Percentiles rank a stretch among this genome's conserved stretches.
These are phyloP conservation scores for Fusarium staphyleae DNA, from an alignment of 2,329 filamentous ascomycete genomes.

Conservation along the genomic window DNA sequence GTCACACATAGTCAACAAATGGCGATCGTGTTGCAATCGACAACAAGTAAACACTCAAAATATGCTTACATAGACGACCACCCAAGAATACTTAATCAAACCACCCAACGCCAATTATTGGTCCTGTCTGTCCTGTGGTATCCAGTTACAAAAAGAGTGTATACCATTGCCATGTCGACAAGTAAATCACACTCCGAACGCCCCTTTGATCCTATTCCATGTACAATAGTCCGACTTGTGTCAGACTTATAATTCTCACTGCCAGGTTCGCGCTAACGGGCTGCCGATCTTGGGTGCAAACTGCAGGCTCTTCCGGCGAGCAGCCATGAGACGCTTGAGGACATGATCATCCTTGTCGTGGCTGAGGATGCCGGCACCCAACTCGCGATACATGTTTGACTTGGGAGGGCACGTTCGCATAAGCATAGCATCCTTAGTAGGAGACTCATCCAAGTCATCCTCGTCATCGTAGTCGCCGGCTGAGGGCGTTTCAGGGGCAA, in stretches of 20 bases:
- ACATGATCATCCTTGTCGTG: slow-evolving; percentile 63
- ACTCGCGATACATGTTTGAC: slow-evolving; percentile 47
- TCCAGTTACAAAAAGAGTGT: slow-evolving; percentile 35
- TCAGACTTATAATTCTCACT: slow-evolving; percentile 28
- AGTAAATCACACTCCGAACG: slow-evolving; percentile 26
- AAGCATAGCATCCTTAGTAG: slow-evolving; percentile 49
- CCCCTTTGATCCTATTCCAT: slow-evolving; percentile 24
- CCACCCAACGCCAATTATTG: slow-evolving; percentile 31
- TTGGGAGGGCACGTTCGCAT: slow-evolving; percentile 65
- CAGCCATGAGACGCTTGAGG: slow-evolving; percentile 71
- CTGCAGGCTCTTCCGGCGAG: slow-evolving; percentile 77
- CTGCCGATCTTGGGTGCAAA: slow-evolving; percentile 79
- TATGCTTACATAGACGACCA: slow-evolving; percentile 8
- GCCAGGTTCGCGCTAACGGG: slow-evolving; percentile 69
- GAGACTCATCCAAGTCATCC: slow-evolving; percentile 40
- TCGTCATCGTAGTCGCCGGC: slow-evolving; percentile 43
- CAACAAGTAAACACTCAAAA: slow-evolving; percentile 2
- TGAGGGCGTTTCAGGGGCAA: slow-evolving; percentile 55
- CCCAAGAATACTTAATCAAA: slow-evolving; percentile 15
- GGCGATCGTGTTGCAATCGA: slow-evolving; percentile 19
- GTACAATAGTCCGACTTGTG: slow-evolving; percentile 17
- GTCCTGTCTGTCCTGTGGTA: slow-evolving; percentile 37
- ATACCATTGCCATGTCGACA: slow-evolving; percentile 20
- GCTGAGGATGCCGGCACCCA: slow-evolving; percentile 55
- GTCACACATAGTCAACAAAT: not conserved